phyloP scores from a whole-genome alignment of 192 early-diverging fungal genomes.

The Linnemannia hyalina region DNA sequence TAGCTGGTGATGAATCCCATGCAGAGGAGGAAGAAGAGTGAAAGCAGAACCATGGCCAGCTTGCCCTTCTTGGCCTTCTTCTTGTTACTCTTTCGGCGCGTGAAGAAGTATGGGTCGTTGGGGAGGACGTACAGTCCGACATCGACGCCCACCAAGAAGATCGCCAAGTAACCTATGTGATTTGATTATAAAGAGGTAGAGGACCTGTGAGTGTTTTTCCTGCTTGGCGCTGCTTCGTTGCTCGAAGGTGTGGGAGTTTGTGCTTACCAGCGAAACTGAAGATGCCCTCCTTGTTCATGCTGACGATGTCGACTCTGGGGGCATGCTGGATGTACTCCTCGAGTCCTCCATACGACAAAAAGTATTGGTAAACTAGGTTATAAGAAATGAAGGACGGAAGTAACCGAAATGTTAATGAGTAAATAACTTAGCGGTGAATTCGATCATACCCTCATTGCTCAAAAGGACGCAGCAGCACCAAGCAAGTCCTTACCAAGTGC shows the following conservation, averaged over 20 bases:
- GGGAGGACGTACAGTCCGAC: slow-evolving; percentile 75
- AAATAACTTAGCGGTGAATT: slow-evolving; percentile 2
- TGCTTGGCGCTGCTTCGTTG: too few species aligned
- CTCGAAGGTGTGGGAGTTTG: too few species aligned
- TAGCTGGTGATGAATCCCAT: slow-evolving; percentile 63
- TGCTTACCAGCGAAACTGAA: slow-evolving; percentile 79
- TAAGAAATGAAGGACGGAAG: not conserved
- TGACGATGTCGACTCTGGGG: slow-evolving; percentile 77
- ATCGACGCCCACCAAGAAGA: slow-evolving; percentile 84
- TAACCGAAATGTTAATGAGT: not conserved
- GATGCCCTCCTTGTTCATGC: slow-evolving; percentile 93
- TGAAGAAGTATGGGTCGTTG: slow-evolving; percentile 56
- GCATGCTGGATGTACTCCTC: slow-evolving; percentile 84
- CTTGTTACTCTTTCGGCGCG: slow-evolving; percentile 54
- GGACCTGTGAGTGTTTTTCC: too few species aligned
- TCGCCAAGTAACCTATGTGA: slow-evolving; percentile 79
- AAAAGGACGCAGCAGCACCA: not conserved
- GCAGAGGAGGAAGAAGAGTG: slow-evolving; percentile 57
- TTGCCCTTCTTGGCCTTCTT: slow-evolving; percentile 58
- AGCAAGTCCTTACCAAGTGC: slow-evolving; percentile 46
- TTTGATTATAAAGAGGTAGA: not conserved
- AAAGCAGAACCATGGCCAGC: slow-evolving; percentile 61
- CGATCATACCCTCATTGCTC: not conserved
- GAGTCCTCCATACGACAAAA: slow-evolving; percentile 67
- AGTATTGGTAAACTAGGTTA: slow-evolving; percentile 70